Evolutionary conservation across 2,329 filamentous ascomycete genomes (phyloP).

Genomic region (Fusarium drepaniforme): DNA sequence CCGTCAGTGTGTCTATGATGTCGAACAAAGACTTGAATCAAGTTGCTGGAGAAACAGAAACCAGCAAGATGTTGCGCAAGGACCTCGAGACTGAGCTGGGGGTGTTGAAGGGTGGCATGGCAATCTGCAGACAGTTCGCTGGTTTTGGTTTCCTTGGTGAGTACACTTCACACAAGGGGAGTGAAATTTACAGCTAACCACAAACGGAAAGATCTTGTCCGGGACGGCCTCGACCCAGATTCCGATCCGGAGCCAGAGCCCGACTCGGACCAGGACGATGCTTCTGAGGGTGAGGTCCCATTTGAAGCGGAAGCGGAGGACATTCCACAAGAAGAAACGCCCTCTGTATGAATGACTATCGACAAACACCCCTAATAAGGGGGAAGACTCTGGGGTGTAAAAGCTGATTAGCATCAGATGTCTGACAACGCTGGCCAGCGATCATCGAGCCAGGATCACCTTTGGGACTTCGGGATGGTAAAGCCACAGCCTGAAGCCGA

Average conservation of each 20-base stretch:
- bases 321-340: neutral
- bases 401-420: neutral
- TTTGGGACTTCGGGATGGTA: neutral
- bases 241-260: neutral
- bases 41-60: constrained; percentile 38
- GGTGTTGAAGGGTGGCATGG: neutral
- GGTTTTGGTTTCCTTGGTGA: neutral
- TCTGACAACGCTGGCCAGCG: neutral
- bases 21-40: constrained; percentile 24
- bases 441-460: neutral
- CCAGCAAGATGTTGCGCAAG: neutral
- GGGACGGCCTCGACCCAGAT: neutral
- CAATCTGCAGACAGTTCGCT: constrained; percentile 5
- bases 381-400: neutral
- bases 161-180: neutral
- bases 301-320: neutral
- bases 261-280: neutral
- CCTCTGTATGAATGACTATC: neutral
- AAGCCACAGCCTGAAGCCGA: neutral
- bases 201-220: neutral
- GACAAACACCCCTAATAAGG: neutral
- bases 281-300: neutral
- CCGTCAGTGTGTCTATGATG: constrained; percentile 33
- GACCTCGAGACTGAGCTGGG: constrained; percentile 4
- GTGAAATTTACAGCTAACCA: neutral